phyloP scores from a whole-genome alignment of 108 stramenopile species.

The Discostella pseudostelligera region DNA sequence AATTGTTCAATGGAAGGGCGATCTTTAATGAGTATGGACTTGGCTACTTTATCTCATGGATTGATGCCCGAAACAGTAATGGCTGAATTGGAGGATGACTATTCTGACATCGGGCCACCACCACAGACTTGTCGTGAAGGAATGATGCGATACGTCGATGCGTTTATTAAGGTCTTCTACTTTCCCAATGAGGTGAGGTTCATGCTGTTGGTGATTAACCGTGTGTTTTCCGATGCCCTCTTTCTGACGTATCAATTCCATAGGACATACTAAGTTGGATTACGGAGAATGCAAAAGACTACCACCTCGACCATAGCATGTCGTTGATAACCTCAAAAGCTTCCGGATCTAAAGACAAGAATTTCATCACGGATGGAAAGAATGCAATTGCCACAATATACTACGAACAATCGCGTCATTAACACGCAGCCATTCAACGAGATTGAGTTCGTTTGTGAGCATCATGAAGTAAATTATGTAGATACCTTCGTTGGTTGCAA shows the following conservation, averaged over 20 bases:
- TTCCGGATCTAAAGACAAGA: constrained; percentile 5
- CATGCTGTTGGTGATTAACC: not conserved
- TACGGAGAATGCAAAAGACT: constrained; percentile 38
- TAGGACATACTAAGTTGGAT: constrained; percentile 66
- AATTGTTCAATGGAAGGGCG: constrained; percentile 91
- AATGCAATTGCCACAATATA: constrained; percentile 1
- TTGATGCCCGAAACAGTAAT: constrained; percentile 44
- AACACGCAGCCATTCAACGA: no score
- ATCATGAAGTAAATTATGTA: no score
- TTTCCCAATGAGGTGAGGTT: constrained; percentile 72
- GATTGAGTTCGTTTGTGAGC: no score
- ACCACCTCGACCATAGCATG: constrained; percentile 47
- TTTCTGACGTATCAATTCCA: not conserved
- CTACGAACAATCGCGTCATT: not conserved
- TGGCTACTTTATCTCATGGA: constrained; percentile 72
- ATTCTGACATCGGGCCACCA: constrained; percentile 33
- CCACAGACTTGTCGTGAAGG: constrained; percentile 29
- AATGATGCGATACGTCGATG: constrained; percentile 75
- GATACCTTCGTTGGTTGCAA: no score
- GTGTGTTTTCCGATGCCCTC: not conserved
- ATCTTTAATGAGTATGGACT: constrained; percentile 93
- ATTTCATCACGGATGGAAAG: constrained; percentile 2
- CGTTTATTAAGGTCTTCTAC: constrained; percentile 90
- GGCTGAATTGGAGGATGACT: constrained; percentile 42
- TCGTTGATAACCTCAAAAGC: constrained; percentile 37